Base-by-base conservation (phyloP, 768 basidiomycete species). In the Pleurotus platypus region DNA sequence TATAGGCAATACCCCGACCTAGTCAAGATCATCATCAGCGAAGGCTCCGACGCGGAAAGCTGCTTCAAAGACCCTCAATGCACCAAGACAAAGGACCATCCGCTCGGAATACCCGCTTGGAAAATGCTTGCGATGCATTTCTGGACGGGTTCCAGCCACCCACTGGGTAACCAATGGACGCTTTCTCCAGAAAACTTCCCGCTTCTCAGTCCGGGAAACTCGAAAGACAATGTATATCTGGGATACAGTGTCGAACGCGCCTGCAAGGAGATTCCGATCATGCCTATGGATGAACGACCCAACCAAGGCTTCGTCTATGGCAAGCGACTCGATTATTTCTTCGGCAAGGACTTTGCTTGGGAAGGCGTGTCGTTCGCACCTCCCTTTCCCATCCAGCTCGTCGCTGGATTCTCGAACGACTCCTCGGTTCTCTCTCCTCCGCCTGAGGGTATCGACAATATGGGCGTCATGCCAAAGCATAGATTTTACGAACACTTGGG, bases 41-140 rank as follows among this genome's bases (percentile, higher is more conserved):
- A 58, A 15, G 18, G 40, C 2, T 47, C n/a, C 2, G 39, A 57
- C 15, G 18, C 56, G 45, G 18, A 11, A 2, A 12, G n/a, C 1
- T 54, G 50, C 42, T 56, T 60, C 47, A 45, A n/a, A 15, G 12
- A 49, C 35, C 13, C 57, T 42, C 49, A 60, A 7, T 74, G 73
- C 53, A 61, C 69, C 22, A 69, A 68, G 38, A 58, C 62, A 1
- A 55, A 60, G 2, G 42, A 57, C 3, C 70, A 73, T 55, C 72
- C 72, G 2, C 57, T 49, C 2, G 73, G 72, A 6, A 73, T 75
- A 27, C 72, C 72, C 0, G 66, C 66, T 7, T 75, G 72, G 72
- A 75, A 72, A 53, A 63, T 75, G 5, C 70, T 75, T 45, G 62
- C 70, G 18, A 68, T 70, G 24, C 63, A 64, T 46, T 73, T 60